Evolutionary conservation across 2,329 filamentous ascomycete species (phyloP).

Genomic region (Colletotrichum sidae): DNA sequence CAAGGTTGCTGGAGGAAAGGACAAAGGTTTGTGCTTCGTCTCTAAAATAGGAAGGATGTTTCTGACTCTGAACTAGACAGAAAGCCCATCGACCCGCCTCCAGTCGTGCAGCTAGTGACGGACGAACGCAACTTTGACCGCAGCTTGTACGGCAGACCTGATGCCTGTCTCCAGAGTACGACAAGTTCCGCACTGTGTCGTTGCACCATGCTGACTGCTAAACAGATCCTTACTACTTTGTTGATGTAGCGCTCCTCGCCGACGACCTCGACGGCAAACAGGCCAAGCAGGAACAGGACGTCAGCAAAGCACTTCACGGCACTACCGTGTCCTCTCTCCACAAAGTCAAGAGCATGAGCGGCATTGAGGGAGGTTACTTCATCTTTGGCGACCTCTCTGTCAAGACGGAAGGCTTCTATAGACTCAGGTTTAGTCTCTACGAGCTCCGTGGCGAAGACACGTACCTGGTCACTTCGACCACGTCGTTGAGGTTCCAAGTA

Average conservation of each 20-base stretch:
- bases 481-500: constrained; percentile 77
- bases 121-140: constrained; percentile 58
- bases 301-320: constrained; percentile 70
- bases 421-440: constrained; percentile 82
- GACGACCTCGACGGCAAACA: constrained; percentile 50
- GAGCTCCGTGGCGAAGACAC: constrained; percentile 55
- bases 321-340: constrained; percentile 85
- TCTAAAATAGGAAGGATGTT: not conserved
- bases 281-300: constrained; percentile 40
- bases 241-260: constrained; percentile 57
- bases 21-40: constrained; percentile 69
- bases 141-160: constrained; percentile 47
- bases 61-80: constrained; percentile 64
- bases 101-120: constrained; percentile 79
- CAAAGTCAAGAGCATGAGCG: constrained; percentile 81
- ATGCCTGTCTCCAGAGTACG: constrained; percentile 41
- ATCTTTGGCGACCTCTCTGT: constrained; percentile 92
- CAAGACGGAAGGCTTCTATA: constrained; percentile 77
- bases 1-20: constrained; percentile 45
- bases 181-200: too few relatives aligned
- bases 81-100: constrained; percentile 89
- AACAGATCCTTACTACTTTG: constrained; percentile 59
- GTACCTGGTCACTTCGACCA: constrained; percentile 49
- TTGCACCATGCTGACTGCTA: too few relatives aligned
- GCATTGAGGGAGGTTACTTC: constrained; percentile 85